Evolutionary conservation across 2,329 filamentous ascomycete species (phyloP), one percentile per base, ranked within the genome.

Genomic region (Neophaeococcomyces mojaviensis): DNA sequence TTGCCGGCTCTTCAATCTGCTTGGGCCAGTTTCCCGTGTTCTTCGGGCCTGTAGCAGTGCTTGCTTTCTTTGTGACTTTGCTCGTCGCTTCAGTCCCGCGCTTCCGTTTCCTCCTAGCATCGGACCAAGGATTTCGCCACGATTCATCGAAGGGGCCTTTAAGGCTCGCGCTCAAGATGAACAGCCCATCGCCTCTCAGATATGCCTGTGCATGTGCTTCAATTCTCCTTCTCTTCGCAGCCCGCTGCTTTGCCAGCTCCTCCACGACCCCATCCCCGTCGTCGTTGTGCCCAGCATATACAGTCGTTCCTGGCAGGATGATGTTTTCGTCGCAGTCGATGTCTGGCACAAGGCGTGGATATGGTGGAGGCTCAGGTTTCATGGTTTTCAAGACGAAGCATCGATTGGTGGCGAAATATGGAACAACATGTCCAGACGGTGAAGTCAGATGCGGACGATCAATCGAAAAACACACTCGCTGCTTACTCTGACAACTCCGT

Each of bases 101-200:
- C 40, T 2, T 54, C 47, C 40, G 61, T 64, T 39, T 50, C 61
- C 24, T 39, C 39, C 19, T 18, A 39, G 31, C 28, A 41, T 1
- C 8, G 10, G 45, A 38, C 70, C 70, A 73, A 2, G 70, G 71
- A 52, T 73, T 73, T 4, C 54, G 51, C 71, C 71, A 74, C 20
- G 55, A 61, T 19, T 61, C 49, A 3, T 67, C 62, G 26, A 74
- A 68, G 1, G 70, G 70, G 0, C 71, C 71, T 35, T 59, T 64
- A 16, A 74, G 58, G 7, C 63, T 62, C 10, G 70, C 70, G 4
- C 65, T 70, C 9, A 68, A 56, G 36, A 74, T 72, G 46, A 70
- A 71, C 8, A 70, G 56, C 13, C 62, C 61, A 22, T 60, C 57
- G 20, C 70, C 70, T 28, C 65, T 55, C 32, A 70, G 55, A 56